Evolutionary conservation across 176 grass and related monocot genomes (phyloP).

Genomic region (Aegilops tauschii): DNA sequence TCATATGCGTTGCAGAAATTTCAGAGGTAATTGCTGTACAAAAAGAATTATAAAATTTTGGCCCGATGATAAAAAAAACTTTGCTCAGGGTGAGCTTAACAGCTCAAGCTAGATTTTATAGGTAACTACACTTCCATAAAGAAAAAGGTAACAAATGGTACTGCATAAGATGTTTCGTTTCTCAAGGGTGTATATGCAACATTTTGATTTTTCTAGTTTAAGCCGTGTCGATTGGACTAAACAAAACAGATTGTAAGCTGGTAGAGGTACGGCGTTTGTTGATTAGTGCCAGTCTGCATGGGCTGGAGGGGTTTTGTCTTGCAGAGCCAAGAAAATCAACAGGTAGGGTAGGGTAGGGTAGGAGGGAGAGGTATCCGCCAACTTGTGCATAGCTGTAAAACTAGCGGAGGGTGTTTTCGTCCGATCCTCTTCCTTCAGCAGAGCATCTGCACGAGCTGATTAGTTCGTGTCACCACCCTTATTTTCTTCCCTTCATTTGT

Average conservation of each 20-base stretch:
- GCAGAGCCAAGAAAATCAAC: constrained; percentile 23
- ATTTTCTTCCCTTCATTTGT: neutral
- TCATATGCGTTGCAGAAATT: neutral
- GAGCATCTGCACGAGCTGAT: too few relatives aligned
- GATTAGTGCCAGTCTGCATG: constrained; percentile 61
- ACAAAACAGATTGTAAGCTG: constrained; percentile 7
- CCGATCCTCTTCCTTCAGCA: neutral
- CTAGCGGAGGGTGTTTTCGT: constrained; percentile 14
- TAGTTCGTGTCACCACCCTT: neutral
- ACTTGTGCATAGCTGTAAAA: constrained; percentile 41
- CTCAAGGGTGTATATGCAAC: neutral
- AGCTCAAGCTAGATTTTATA: too few relatives aligned
- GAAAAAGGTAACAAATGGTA: too few relatives aligned
- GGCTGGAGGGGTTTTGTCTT: constrained; percentile 37
- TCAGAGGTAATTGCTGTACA: neutral
- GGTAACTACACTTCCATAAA: too few relatives aligned
- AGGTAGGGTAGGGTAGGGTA: neutral
- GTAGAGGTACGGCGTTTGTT: constrained; percentile 37
- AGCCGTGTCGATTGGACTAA: constrained; percentile 24
- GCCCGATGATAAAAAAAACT: too few relatives aligned
- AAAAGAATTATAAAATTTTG: too few relatives aligned
- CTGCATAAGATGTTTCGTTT: neutral
- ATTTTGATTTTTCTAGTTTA: neutral
- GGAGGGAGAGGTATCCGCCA: constrained; percentile 38
- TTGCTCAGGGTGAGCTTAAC: neutral